Percentiles rank a stretch among this genome's conserved stretches.
Conservation (phyloP, 352 stramenopile species). For the Pythium rhizo-oryzae region DNA sequence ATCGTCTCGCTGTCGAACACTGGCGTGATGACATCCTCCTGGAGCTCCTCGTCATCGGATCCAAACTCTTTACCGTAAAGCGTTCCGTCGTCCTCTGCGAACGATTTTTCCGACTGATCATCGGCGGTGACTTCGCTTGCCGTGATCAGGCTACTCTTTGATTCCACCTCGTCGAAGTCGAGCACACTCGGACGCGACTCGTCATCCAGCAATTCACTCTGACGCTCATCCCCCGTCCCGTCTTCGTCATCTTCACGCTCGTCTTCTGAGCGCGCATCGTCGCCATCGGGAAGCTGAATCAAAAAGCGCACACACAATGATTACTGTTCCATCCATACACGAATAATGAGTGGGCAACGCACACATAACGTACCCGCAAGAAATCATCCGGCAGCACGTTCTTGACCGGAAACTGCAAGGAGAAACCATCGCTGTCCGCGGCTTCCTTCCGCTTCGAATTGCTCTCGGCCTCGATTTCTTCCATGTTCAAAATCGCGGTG, state of each 20-base stretch:
- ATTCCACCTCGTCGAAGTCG: slow-evolving; percentile 66
- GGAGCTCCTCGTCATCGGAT: slow-evolving; percentile 47
- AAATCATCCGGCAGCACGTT: slow-evolving; percentile 82
- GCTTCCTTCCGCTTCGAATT: slow-evolving; percentile 26
- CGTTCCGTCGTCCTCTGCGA: slow-evolving; percentile 82
- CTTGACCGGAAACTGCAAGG: slow-evolving; percentile 52
- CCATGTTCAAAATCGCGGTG: slow-evolving; percentile 76
- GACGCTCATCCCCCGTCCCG: slow-evolving; percentile 44
- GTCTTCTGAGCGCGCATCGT: slow-evolving; percentile 30
- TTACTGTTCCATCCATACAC: background rate
- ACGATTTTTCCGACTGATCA: slow-evolving; percentile 58
- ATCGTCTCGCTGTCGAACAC: slow-evolving; percentile 60
- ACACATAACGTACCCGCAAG: slow-evolving; percentile 59
- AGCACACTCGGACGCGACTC: slow-evolving; percentile 25
- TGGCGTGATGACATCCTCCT: slow-evolving; percentile 54
- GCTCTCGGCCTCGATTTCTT: slow-evolving; percentile 49
- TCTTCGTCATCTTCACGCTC: slow-evolving; percentile 30
- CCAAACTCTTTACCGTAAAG: slow-evolving; percentile 84
- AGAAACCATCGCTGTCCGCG: background rate
- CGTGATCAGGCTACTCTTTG: slow-evolving; percentile 28
- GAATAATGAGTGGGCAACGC: no score
- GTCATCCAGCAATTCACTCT: slow-evolving; percentile 23
- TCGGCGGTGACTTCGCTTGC: slow-evolving; percentile 31
- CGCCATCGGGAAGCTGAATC: slow-evolving; percentile 55
- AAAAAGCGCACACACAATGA: background rate